A percentile compares a stretch with the other conserved stretches of the same genome.
Conservation (phyloP, 768 basidiomycete species). For the Mycena maculata region DNA sequence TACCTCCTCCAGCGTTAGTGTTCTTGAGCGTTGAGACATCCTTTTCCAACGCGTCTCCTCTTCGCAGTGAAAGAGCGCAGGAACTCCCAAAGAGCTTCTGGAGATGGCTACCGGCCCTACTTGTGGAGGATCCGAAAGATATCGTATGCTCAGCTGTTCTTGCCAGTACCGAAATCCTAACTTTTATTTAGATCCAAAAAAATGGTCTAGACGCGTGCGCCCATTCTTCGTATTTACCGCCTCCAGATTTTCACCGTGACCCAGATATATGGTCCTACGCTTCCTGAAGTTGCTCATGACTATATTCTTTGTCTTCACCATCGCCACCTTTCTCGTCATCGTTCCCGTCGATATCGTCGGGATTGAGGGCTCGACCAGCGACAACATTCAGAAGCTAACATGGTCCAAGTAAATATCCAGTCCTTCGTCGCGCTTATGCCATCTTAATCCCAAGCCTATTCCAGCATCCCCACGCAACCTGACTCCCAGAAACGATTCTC, state of each 20-base stretch:
- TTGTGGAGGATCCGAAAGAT: constrained; percentile 54
- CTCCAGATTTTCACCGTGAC: neutral
- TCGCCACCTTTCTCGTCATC: constrained; percentile 72
- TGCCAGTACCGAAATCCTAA: neutral
- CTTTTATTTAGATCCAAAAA: constrained; percentile 57
- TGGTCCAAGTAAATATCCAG: constrained; percentile 62
- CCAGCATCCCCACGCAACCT: constrained; percentile 50
- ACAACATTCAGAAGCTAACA: constrained; percentile 54
- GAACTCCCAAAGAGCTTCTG: constrained; percentile 58
- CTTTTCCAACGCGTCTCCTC: neutral
- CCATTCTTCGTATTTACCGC: constrained; percentile 38
- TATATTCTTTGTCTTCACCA: constrained; percentile 65
- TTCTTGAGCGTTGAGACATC: neutral
- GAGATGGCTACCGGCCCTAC: constrained; percentile 64
- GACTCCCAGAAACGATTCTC: constrained; percentile 58
- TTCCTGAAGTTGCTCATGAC: constrained; percentile 72
- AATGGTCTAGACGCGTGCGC: constrained; percentile 77
- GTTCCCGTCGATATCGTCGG: constrained; percentile 66
- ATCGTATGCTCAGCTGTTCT: constrained; percentile 49
- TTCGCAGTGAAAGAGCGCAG: constrained; percentile 55
- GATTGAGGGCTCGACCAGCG: constrained; percentile 46
- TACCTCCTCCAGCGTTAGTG: constrained; percentile 66
- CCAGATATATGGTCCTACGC: constrained; percentile 67
- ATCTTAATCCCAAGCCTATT: neutral
- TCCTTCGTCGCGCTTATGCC: neutral